Base-by-base conservation (phyloP, 2,329 filamentous ascomycete genomes). In the Fusarium buharicum region DNA sequence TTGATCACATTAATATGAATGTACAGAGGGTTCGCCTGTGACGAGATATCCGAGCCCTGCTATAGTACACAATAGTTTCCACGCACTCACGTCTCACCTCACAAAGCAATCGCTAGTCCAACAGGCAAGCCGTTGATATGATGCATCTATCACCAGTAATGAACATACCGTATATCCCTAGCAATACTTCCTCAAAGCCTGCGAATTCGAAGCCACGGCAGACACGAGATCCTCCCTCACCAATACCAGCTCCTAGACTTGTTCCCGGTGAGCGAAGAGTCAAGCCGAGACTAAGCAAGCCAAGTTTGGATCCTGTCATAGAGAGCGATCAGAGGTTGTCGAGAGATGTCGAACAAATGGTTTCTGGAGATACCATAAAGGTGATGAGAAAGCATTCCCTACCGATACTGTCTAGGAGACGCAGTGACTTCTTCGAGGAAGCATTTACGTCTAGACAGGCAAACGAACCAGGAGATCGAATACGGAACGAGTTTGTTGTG, bases 401-500 rank as follows among this genome's bases (percentile, higher is more conserved):
- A n/a, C 59, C 67, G 14, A 60, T 61, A 28, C 51, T 71, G 18
- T 30, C 60, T 4, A 64, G 55, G 30, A 60, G 65, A 36, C 59
- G 61, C n/a, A 68, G 67, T 44, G 51, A 67, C 27, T 82, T 79
- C 49, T 83, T 81, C 52, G 80, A 84, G 45, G 77, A 77, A 46
- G 75, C 77, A 14, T 82, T 83, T 57, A 73, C 74, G 20, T 46
- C 50, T 24, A 67, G 52, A 30, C 53, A 65, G 6, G 30, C 48
- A 22, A 51, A 59, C 6, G 17, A 70, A 75, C 16, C 78, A 76
- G 58, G 80, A 82, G 46, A 79, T 27, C 79, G n/a, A 73, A 53
- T 86, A 12, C 77, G 76, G 7, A 79, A 81, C 53, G 82, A 86
- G 61, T 84, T 85, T 2, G 78, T 87, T 30, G 82, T 92, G 39